These are phyloP conservation scores for maize (Zea mays) DNA, from an alignment of 176 grass and related monocot genomes.

Conservation along the genomic window Zm-B73-REFERENCE-NAM-5.0 NC_050105.1:23492501-23493000, in stretches of 20 bases:
- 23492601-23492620: slow-evolving; percentile 56
- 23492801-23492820: not conserved
- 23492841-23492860: too few relatives aligned
- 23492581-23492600: not conserved
- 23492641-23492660: slow-evolving; percentile 82
- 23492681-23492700: slow-evolving; percentile 87
- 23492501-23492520: too few relatives aligned
- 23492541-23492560: too few relatives aligned
- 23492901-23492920: not conserved
- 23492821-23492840: not conserved
- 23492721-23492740: not conserved
- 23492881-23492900: not conserved
- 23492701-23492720: slow-evolving; percentile 92
- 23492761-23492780: not conserved
- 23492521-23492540: too few relatives aligned
- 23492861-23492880: not conserved
- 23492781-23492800: not conserved
- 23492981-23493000: too few relatives aligned
- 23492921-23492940: not conserved
- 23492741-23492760: not conserved
- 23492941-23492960: not conserved
- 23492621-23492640: slow-evolving; percentile 73
- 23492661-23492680: slow-evolving; percentile 71
- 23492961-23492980: not conserved
- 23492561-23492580: too few relatives aligned